Percentiles rank a stretch among this genome's conserved stretches.
These are phyloP conservation scores for Neurospora tetraspora DNA, from an alignment of 495 filamentous ascomycete genomes.

Conservation along the genomic window DNA sequence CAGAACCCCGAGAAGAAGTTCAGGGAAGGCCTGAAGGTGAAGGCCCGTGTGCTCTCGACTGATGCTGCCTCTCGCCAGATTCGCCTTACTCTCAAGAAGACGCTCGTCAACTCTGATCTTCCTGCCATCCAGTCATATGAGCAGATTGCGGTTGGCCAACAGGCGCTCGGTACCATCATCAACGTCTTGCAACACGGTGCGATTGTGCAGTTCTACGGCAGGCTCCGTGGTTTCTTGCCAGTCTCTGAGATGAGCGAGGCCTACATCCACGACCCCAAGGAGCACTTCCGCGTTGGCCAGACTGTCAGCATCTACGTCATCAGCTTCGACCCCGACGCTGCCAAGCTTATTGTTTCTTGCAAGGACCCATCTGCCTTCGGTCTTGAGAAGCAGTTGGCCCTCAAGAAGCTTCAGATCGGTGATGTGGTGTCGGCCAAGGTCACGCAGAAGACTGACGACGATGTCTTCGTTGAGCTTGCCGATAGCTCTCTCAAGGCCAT, in stretches of 20 bases:
- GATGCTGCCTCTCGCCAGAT: slow-evolving; percentile 67
- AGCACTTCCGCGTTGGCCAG: slow-evolving; percentile 85
- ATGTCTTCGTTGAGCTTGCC: slow-evolving; percentile 65
- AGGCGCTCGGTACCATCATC: slow-evolving; percentile 75
- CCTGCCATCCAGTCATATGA: slow-evolving; percentile 66
- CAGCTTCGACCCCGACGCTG: slow-evolving; percentile 59
- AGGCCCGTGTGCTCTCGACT: slow-evolving; percentile 71
- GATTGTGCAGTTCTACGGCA: slow-evolving; percentile 85
- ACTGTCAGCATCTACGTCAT: slow-evolving; percentile 80
- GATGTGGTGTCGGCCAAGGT: slow-evolving; percentile 66
- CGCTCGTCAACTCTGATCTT: slow-evolving; percentile 76
- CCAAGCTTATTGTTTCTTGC: slow-evolving; percentile 79
- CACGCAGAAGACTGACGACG: slow-evolving; percentile 73
- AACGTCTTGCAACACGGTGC: slow-evolving; percentile 69
- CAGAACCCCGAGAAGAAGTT: slow-evolving; percentile 96
- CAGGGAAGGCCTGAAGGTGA: slow-evolving; percentile 74
- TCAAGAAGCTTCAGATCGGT: slow-evolving; percentile 61
- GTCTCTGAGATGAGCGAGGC: slow-evolving; percentile 96
- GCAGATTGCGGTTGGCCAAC: slow-evolving; percentile 54
- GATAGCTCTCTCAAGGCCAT: slow-evolving; percentile 63
- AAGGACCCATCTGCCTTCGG: slow-evolving; percentile 74
- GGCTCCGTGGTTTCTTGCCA: slow-evolving; percentile 73
- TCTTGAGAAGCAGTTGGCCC: slow-evolving; percentile 60
- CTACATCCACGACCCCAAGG: slow-evolving; percentile 76
- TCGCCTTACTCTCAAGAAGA: slow-evolving; percentile 89